Conservation (phyloP, 495 filamentous ascomycete genomes). For the Trichoderma virens region DNA sequence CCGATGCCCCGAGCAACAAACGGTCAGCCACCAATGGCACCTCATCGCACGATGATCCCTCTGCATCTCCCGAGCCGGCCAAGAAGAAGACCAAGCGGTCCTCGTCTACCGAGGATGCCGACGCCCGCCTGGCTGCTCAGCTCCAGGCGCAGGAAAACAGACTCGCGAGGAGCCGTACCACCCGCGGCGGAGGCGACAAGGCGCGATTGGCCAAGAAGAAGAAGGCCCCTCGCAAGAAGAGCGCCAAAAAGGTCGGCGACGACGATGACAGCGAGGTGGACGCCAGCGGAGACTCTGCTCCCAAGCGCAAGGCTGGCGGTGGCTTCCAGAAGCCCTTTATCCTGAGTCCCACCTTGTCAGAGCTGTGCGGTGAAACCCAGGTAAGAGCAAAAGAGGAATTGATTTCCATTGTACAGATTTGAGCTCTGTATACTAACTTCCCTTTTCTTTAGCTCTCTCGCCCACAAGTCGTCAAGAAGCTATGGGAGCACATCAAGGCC, state of each 20-base stretch:
- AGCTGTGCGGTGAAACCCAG: conserved; percentile 51
- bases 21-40: conserved; percentile 26
- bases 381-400: conserved; percentile 29
- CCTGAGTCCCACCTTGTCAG: conserved; percentile 38
- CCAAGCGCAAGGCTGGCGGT: conserved; percentile 44
- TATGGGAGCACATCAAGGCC: conserved; percentile 89
- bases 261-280: conserved; percentile 77
- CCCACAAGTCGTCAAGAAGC: conserved; percentile 87
- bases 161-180: conserved; percentile 53
- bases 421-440: background rate
- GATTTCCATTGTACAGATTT: background rate
- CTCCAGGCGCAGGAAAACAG: conserved; percentile 89
- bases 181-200: conserved; percentile 54
- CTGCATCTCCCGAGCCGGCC: conserved; percentile 44
- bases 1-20: conserved; percentile 21
- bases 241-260: conserved; percentile 61
- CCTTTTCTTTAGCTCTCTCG: conserved; percentile 59
- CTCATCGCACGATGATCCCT: conserved; percentile 38
- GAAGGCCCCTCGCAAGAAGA: conserved; percentile 49
- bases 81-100: conserved; percentile 52
- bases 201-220: conserved; percentile 57
- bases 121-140: conserved; percentile 76
- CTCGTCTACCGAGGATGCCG: conserved; percentile 54
- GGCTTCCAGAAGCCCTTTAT: conserved; percentile 47
- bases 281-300: conserved; percentile 41